phyloP scores from a whole-genome alignment of 2,329 filamentous ascomycete species.

The Botrytis galanthina region DNA sequence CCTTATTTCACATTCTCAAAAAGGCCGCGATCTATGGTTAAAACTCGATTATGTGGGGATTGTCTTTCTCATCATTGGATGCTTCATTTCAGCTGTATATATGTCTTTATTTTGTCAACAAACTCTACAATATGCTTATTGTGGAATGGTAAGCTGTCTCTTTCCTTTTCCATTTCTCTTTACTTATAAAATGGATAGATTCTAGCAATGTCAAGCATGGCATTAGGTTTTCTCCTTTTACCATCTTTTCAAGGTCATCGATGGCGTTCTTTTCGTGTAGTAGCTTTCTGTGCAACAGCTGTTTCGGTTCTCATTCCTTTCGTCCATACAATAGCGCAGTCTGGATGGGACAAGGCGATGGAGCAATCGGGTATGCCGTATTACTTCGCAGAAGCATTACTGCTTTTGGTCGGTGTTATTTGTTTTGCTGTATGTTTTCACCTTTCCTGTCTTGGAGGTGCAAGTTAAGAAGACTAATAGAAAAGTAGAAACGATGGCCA shows the following conservation, averaged over 20 bases:
- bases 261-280: slow-evolving; percentile 28
- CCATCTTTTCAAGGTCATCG: slow-evolving; percentile 29
- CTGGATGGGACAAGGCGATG: slow-evolving; percentile 22
- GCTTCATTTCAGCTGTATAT: slow-evolving; percentile 44
- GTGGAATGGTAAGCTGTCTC: slow-evolving; percentile 38
- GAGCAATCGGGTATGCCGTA: slow-evolving; percentile 27
- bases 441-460: background rate
- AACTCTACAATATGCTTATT: slow-evolving; percentile 38
- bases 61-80: slow-evolving; percentile 41
- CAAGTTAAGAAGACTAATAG: background rate
- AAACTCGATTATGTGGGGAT: slow-evolving; percentile 43
- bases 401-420: slow-evolving; percentile 23
- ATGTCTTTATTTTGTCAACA: slow-evolving; percentile 44
- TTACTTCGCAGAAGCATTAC: slow-evolving; percentile 26
- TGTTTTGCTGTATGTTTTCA: slow-evolving; percentile 20
- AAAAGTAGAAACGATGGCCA: slow-evolving; percentile 24
- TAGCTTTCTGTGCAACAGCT: slow-evolving; percentile 28
- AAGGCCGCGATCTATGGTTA: slow-evolving; percentile 41
- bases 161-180: background rate
- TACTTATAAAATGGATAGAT: slow-evolving; percentile 36
- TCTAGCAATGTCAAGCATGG: slow-evolving; percentile 37
- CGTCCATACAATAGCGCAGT: slow-evolving; percentile 25
- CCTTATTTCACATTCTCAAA: slow-evolving; percentile 42
- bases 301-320: slow-evolving; percentile 30
- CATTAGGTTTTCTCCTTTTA: slow-evolving; percentile 37